A percentile compares a stretch with the other conserved stretches of the same genome.
phyloP scores from a whole-genome alignment of 768 basidiomycete species.

The Inosperma sp. region DNA sequence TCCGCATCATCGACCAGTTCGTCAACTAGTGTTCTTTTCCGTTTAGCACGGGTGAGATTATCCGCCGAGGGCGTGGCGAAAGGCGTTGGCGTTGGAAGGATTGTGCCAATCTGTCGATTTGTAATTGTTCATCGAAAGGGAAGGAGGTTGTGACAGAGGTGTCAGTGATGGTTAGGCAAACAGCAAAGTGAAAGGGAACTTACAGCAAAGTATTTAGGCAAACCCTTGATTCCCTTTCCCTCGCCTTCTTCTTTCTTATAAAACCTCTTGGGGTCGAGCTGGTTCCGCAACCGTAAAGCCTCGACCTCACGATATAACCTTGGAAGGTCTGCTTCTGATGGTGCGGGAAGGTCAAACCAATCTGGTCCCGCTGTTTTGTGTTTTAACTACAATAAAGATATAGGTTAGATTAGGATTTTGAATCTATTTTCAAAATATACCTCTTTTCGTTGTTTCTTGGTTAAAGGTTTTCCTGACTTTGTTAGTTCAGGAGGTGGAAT shows the following conservation, averaged over 20 bases:
- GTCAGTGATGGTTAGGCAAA: no score
- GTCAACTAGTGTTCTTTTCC: slow-evolving; percentile 83
- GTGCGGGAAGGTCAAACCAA: slow-evolving; percentile 89
- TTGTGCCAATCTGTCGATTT: slow-evolving; percentile 88
- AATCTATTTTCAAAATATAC: slow-evolving; percentile 34
- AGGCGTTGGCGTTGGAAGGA: slow-evolving; percentile 64
- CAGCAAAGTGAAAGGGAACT: slow-evolving; percentile 20
- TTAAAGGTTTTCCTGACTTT: slow-evolving; percentile 61
- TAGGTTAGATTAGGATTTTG: not conserved
- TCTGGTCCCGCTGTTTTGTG: slow-evolving; percentile 69
- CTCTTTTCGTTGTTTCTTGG: slow-evolving; percentile 67
- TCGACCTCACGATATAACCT: slow-evolving; percentile 81
- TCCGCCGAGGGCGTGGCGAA: slow-evolving; percentile 67
- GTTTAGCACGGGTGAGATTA: slow-evolving; percentile 61
- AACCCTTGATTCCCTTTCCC: slow-evolving; percentile 75
- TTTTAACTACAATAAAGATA: slow-evolving; percentile 47
- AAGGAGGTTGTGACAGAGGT: no score
- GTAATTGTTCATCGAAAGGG: no score
- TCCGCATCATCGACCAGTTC: slow-evolving; percentile 88
- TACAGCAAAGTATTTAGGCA: slow-evolving; percentile 90
- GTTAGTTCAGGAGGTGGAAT: slow-evolving; percentile 55
- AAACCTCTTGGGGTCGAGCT: slow-evolving; percentile 89
- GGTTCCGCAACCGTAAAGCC: slow-evolving; percentile 78
- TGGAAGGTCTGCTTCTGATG: slow-evolving; percentile 73
- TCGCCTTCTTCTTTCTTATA: slow-evolving; percentile 85